Evolutionary conservation across 805 yeast species (phyloP), one percentile per base, ranked within the genome.

Genomic region (Ogataea nonfermentans): DNA sequence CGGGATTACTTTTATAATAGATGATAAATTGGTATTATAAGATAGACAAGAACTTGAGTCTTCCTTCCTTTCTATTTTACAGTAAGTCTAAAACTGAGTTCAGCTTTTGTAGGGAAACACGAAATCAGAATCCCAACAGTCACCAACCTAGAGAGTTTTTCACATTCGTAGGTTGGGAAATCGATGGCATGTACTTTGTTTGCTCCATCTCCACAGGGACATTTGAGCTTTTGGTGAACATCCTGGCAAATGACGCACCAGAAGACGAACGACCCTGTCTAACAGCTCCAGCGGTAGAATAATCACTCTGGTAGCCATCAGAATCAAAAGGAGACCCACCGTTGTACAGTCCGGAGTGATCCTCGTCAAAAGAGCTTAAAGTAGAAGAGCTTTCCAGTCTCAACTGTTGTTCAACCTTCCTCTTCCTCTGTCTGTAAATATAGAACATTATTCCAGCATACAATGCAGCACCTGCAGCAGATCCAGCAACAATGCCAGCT

Each of bases 401-500:
- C 10, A 42, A 26, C 22, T 50, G 50, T 24, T 42, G 40, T 29
- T 36, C 34, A 9, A 44, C 31, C 37, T 41, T 46, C 25, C 44
- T 52, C 33, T 63, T 64, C 48, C 68, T 70, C 47, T 62, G 57
- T 49, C 71, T 72, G 62, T 68, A 77, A 48, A 76, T 66, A 27
- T 79, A 55, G 40, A 79, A 66, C 69, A 88, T 73, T 14, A 76
- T 63, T 0, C 77, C 68, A 55, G 85, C 74, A 58, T 85, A 84
- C 8, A 76, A 65, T 6, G 75, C 66, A 32, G 86, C 81, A 39
- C 96, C 97, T 10, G 76, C 78, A 22, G 86, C 79, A 6, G 95
- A 79, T 32, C 97, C 96, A 28, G 87, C 72, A 10, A 91, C 81
- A 37, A 89, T 76, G 25, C 95, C 96, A 17, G 84, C 81, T 16